Base-by-base conservation (phyloP, 2,329 filamentous ascomycete species). In the Sclerotinia subarctica region DNA sequence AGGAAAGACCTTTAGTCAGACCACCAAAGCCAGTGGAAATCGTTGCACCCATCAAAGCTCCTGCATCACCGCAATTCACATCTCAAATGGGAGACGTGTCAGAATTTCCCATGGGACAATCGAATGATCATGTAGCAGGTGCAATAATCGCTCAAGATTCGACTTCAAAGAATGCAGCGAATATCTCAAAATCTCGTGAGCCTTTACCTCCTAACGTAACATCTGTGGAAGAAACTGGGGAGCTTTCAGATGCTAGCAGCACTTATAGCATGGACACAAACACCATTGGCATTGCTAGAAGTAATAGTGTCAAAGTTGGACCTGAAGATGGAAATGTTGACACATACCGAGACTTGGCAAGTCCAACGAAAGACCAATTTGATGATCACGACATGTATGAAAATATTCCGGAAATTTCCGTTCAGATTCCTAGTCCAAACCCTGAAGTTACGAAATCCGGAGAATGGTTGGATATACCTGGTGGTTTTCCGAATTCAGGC, bases 131-230 rank as follows among this genome's bases (percentile, higher is more conserved):
- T 71, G 83, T 81, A 3, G 78, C 89, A 66, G 89, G 86, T 4
- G 80, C 81, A 6, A 77, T 89, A 6, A 72, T 90, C 19, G 76
- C 81, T 8, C 82, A 85, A 56, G 86, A 90, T 63, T 80, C 84
- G 59, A 81, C 80, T 5, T 78, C 81, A 4, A 85, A 82, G 70
- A 83, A 85, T 68, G 80, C 81, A 58, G 83, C 85, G 35, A 87
- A 88, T 69, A 86, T 82, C 17, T 85, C 84, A 10, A 83, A 82
- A 72, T 83, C 83, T 70, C 81, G 85, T 64, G 86, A 91, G 70
- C 90, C 91, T 21, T 77, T 93, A 46, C 88, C 91, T 5, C 89
- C 89, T 0, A 84, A 92, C 21, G 88, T 91, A 17, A 90, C 89
- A 0, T 88, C 88, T 1, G 84, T 90, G 24, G 89, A 93, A 75